Conservation (phyloP, 2,329 filamentous ascomycete genomes). For the Cladophialophora carrionii region DNA sequence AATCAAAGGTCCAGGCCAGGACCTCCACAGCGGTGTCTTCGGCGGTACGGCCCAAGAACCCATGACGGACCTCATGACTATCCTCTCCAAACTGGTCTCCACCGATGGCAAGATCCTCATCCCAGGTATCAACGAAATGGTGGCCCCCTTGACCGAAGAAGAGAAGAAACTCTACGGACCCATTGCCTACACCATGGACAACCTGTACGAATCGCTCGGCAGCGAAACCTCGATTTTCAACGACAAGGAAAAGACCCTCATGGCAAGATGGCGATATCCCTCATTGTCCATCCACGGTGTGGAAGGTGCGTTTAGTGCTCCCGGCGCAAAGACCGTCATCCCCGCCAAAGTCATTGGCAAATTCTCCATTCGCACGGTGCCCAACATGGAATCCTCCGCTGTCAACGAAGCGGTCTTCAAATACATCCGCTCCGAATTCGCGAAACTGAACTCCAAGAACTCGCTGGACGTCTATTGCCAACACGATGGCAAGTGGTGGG, state of each 20-base stretch:
- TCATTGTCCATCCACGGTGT: slow-evolving; percentile 92
- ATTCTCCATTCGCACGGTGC: slow-evolving; percentile 96
- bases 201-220: slow-evolving; percentile 87
- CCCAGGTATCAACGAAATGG: slow-evolving; percentile 89
- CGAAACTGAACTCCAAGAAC: slow-evolving; percentile 90
- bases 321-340: slow-evolving; percentile 97
- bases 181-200: slow-evolving; percentile 96
- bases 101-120: slow-evolving; percentile 90
- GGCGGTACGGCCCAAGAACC: slow-evolving; percentile 96
- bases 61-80: slow-evolving; percentile 89
- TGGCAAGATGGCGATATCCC: slow-evolving; percentile 94
- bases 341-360: slow-evolving; percentile 97
- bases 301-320: slow-evolving; percentile 90
- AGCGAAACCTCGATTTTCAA: slow-evolving; percentile 83
- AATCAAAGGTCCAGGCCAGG: slow-evolving; percentile 85
- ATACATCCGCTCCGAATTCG: slow-evolving; percentile 81
- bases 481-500: slow-evolving; percentile 98
- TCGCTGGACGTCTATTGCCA: slow-evolving; percentile 77
- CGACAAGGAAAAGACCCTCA: slow-evolving; percentile 88
- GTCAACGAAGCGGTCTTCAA: slow-evolving; percentile 85
- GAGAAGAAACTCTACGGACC: slow-evolving; percentile 84
- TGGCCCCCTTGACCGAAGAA: slow-evolving; percentile 82
- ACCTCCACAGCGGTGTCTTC: slow-evolving; percentile 96
- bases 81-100: slow-evolving; percentile 84
- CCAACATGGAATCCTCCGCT: slow-evolving; percentile 90